phyloP scores from a whole-genome alignment of 2,329 filamentous ascomycete species.

The Aphanocladium album region DNA sequence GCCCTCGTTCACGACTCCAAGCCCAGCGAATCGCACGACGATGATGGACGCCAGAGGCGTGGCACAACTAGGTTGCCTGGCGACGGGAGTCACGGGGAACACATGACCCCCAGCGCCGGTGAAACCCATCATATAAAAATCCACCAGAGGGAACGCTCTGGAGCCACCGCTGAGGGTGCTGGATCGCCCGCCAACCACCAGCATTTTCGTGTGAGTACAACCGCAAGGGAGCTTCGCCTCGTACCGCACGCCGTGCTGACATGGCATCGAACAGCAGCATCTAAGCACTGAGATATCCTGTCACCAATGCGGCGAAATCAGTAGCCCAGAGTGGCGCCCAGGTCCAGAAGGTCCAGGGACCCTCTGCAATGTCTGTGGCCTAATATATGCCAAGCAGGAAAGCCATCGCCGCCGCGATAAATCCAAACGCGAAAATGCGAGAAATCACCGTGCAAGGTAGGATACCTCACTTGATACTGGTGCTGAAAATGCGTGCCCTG shows the following conservation, averaged over 20 bases:
- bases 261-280: neutral
- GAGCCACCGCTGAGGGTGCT: neutral
- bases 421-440: neutral
- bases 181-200: neutral
- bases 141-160: neutral
- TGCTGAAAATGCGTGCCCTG: too few relatives aligned
- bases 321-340: slow-evolving; percentile 13
- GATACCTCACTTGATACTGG: neutral
- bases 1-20: slow-evolving; percentile 5
- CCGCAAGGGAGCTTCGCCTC: neutral
- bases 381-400: slow-evolving; percentile 14
- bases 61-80: neutral
- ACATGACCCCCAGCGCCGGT: neutral
- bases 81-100: neutral
- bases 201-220: neutral
- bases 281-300: slow-evolving; percentile 10
- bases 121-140: neutral
- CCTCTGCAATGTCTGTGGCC: slow-evolving; percentile 15
- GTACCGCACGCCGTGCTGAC: neutral
- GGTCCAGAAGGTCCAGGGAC: slow-evolving; percentile 13
- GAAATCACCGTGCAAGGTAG: neutral
- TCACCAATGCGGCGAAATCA: slow-evolving; percentile 7
- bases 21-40: neutral
- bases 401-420: slow-evolving; percentile 3
- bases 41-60: neutral